Evolutionary conservation across 2,329 filamentous ascomycete genomes (phyloP), one percentile per base, ranked within the genome.

Genomic region (Cercospora brassicicola): DNA sequence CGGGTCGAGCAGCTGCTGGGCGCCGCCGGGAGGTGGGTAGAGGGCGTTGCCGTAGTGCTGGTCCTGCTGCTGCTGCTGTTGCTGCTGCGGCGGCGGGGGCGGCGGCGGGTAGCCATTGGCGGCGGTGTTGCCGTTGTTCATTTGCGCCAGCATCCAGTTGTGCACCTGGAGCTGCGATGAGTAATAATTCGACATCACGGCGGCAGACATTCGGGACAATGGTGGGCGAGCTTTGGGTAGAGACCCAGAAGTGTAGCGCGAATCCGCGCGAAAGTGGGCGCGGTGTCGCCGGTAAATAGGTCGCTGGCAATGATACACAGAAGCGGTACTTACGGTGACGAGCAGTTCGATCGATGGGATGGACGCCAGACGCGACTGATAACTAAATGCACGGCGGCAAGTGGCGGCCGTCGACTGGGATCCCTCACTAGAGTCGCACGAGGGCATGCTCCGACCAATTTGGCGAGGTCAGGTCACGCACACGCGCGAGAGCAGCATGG

Each of bases 41-140:
- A 78, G 66, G n/a, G 71, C 68, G 66, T 74, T 76, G 74, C 79
- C 79, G 67, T 78, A 76, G 68, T 78, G 76, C 64, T 78, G 73
- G 66, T 74, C 76, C 48, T 77, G 77, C 42, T 77, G 78, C 20
- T 57, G 64, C 51, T 69, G 60, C 28, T 62, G 60, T 26, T 62
- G 60, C 39, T 62, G 42, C 68, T 76, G 76, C 68, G 77, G 76
- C 66, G 78, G 73, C 68, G 73, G 72, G 15, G 76, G 76, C 56
- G 78, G 77, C 28, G 78, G 78, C 15, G 65, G 65, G 63, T 69
- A 67, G 62, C 51, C 62, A 39, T 64, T 53, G 48, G 45, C 45
- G 39, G 45, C 28, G 62, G 75, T 73, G 51, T 77, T 75, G 67
- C 78, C 78, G 67, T 76, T 75, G 55, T 77, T 76, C 78, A 80